Base-by-base conservation (phyloP, 2,329 filamentous ascomycete genomes). In the Teratosphaeria gauchensis region DNA sequence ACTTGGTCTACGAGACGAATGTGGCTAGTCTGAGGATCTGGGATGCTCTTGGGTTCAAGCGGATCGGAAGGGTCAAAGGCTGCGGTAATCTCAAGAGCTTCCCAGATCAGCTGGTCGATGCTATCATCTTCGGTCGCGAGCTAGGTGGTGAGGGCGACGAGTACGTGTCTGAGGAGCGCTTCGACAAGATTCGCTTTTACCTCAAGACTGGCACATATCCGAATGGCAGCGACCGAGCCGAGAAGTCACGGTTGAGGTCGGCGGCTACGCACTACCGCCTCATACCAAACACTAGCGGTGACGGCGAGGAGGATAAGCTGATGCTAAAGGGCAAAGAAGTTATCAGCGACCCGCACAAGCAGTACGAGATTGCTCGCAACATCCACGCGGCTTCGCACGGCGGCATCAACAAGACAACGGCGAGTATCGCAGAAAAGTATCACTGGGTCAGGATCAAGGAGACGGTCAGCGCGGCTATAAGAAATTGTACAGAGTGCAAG, bases 311-410 rank as follows among this genome's bases (percentile, higher is more conserved):
- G 63, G 89, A 92, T 71, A 90, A 89, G 72, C 80, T 97, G 64
- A 95, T 96, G 90, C 84, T 97, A 68, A 96, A 96, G 75, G 92
- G 92, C 71, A 97, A 97, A 75, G 92, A 97, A 76, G 92, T 99
- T 61, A 89, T 99, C 62, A 88, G 89, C 30, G 92, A 96, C 73
- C 90, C 91, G 12, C 84, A 88, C 68, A 84, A 85, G 64, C 94
- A 99, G 77, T 95, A 95, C 73, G 89, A 94, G 61, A 94, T 97
- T 66, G 90, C 92, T 12, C 81, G 88, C 53, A 79, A 82, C 59
- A 82, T 92, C 42, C 94, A 99, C 74, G 79, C 84, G 56, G 75
- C 80, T 59, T 82, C 86, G 51, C 94, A 99, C 71, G 90, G 88
- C 6, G 94, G 94, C 56, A 97, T 97, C 79, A 99, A 99, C 79